phyloP scores from a whole-genome alignment of 2,329 filamentous ascomycete genomes.

The Colletotrichum tanaceti region DNA sequence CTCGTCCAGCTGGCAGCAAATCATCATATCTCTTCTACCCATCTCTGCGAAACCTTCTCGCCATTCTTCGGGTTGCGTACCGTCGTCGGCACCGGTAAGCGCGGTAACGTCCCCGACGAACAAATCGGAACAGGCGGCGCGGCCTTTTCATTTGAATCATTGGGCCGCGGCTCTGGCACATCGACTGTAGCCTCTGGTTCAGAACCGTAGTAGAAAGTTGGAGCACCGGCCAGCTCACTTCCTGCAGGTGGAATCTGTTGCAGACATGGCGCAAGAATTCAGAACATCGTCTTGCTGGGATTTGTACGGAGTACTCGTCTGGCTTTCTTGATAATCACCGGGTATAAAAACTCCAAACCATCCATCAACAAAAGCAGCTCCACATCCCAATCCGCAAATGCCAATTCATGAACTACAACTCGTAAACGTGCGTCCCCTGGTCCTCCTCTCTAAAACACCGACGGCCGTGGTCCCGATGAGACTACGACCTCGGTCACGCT shows the following conservation, averaged over 20 bases:
- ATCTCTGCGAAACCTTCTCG: background rate
- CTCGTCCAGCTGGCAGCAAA: background rate
- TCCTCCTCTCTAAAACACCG: conserved; percentile 14
- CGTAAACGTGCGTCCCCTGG: background rate
- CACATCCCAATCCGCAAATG: background rate
- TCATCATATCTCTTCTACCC: background rate
- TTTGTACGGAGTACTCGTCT: background rate
- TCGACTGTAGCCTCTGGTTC: background rate
- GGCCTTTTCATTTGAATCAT: too few species aligned
- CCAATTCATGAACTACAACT: background rate
- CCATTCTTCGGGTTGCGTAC: conserved; percentile 15
- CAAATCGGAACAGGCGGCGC: background rate
- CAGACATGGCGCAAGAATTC: background rate
- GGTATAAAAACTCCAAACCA: conserved; percentile 28
- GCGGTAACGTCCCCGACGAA: conserved; percentile 5
- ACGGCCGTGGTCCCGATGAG: conserved; percentile 23
- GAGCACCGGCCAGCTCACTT: background rate
- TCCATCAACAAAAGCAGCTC: background rate
- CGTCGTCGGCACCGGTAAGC: background rate
- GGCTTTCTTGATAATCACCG: conserved; percentile 4
- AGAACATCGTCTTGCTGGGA: background rate
- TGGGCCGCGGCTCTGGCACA: too few species aligned
- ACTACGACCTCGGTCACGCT: conserved; percentile 47
- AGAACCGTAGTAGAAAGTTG: background rate
- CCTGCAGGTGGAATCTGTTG: background rate